Evolutionary conservation across 1,284 basidiomycete species (phyloP), one percentile per base, ranked within the genome.

Genomic region (Laetiporus sulphureus): DNA sequence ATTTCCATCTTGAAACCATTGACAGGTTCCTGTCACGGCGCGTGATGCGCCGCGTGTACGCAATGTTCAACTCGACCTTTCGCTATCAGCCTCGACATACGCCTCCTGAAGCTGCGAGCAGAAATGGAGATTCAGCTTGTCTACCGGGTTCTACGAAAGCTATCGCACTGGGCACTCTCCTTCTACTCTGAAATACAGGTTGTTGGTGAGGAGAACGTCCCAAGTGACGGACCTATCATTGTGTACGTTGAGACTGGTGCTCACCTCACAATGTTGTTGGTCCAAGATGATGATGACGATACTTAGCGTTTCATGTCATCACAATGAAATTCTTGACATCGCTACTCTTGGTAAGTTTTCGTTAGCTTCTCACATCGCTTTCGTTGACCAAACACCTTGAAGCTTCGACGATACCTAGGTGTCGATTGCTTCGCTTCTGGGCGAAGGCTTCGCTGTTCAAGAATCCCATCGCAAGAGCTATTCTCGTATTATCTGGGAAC

Each of bases 301-400:
- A 20, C 21, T 27, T 20, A 45, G 38, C 13, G 78, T 84, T 10
- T 84, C 87, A 41, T 89, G 87, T 13, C 91, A 93, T 59, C 83
- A 90, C 53, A 93, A 92, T 60, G 92, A 92, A 84, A 89, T 91
- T 65, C 73, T 94, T 25, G 90, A 93, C 64, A 85, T 87, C 30
- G 79, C 78, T 23, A 68, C 86, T 45, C 68, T 90, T 18, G 83
- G 91, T 93, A 60, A 62, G 84, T 71, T n/a, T n/a, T n/a, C 33
- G 23, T 30, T 12, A 40, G 32, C 19, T n/a, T 38, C 13, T 24
- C 15, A n/a, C 4, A 22, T 20, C 21, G 22, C n/a, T 22, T n/a
- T 27, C 25, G 40, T 36, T 32, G 1, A 18, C 18, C 32, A 12
- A 32, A n/a, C 19, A 3, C n/a, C 10, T 22, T 6, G 15, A 54